Base-by-base conservation (phyloP, 139 green algal genomes). In the Chlorella sorokiniana region DNA sequence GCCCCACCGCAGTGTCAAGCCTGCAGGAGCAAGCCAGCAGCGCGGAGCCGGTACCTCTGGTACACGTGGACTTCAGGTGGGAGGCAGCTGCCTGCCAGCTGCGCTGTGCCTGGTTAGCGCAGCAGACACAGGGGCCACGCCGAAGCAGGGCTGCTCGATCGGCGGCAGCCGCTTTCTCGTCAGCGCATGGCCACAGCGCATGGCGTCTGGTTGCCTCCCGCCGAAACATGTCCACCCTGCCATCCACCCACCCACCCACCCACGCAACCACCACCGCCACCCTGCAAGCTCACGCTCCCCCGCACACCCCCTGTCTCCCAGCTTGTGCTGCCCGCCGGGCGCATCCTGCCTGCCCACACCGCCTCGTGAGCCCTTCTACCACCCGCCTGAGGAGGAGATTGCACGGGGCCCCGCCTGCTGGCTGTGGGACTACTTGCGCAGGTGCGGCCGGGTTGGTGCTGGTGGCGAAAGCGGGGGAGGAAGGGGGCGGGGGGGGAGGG, bases 351-450 rank as follows among this genome's bases (percentile, higher is more conserved):
- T 90, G 69, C 87, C 83, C 40, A 83, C 14, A n/a, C 56, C 44
- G 9, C 61, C 78, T 0, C 70, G 74, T 31, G 52, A 70, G 61
- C 69, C 83, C 0, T 51, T 52, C 33, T 87, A 89, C 62, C 89
- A 93, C 45, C 4, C 9, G 1, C 89, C 91, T 2, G 93, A 98
- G 81, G 94, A 99, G 84, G 97, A 99, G 89, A 98, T 99, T 83
- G 95, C 93, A 2, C 87, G 91, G 29, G 95, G 97, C 7, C 97
- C 97, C 18, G 97, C 95, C 38, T 96, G 91, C 80, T 99, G 97
- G 97, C 90, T 99, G 74, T 99, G 97, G 97, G 97, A 99, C 89
- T 99, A 99, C 83, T 77, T 97, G 61, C 54, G 54, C 35, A 79
- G 38, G 54, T 59, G 59, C 25, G 59, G 59, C 7, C 7, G 59